These are phyloP conservation scores for Colletotrichum destructivum DNA, from an alignment of 2,329 filamentous ascomycete species.

Conservation along the genomic window DNA sequence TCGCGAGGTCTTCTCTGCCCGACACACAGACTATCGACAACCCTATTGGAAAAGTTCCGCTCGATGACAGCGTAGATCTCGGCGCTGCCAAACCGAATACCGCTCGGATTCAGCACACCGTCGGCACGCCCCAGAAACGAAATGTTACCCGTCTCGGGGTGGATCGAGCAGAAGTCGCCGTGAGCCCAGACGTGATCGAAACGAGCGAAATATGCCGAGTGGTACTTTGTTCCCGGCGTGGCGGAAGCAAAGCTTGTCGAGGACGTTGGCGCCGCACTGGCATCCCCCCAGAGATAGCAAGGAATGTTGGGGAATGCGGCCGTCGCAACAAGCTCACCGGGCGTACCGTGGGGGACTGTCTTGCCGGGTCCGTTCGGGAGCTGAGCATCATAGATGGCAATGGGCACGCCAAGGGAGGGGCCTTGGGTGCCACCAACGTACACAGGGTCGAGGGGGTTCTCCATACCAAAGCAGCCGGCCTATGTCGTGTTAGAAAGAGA, in stretches of 20 bases:
- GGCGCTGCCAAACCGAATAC: conserved; percentile 83
- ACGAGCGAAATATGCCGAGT: conserved; percentile 72
- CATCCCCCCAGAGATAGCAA: conserved; percentile 74
- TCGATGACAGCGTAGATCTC: conserved; percentile 86
- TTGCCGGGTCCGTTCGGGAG: conserved; percentile 62
- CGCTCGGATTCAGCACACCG: conserved; percentile 84
- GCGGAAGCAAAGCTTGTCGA: conserved; percentile 50
- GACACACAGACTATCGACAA: conserved; percentile 84
- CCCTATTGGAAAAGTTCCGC: conserved; percentile 71
- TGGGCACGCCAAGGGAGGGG: conserved; percentile 63
- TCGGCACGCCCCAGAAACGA: conserved; percentile 81
- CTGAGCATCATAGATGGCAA: conserved; percentile 75
- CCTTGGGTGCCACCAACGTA: conserved; percentile 70
- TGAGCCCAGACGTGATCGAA: conserved; percentile 84
- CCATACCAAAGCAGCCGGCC: conserved; percentile 73
- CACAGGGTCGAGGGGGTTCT: conserved; percentile 79
- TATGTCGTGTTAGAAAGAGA: conserved; percentile 48
- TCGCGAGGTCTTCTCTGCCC: conserved; percentile 78
- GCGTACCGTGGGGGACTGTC: conserved; percentile 69
- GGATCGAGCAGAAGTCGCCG: conserved; percentile 82
- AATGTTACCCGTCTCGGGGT: conserved; percentile 77
- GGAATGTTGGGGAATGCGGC: conserved; percentile 83
- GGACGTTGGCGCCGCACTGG: conserved; percentile 26
- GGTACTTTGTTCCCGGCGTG: conserved; percentile 70
- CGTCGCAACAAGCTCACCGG: conserved; percentile 83